These are phyloP conservation scores for Aureobasidium sp. DNA, from an alignment of 2,329 filamentous ascomycete genomes.

Conservation along the genomic window DNA sequence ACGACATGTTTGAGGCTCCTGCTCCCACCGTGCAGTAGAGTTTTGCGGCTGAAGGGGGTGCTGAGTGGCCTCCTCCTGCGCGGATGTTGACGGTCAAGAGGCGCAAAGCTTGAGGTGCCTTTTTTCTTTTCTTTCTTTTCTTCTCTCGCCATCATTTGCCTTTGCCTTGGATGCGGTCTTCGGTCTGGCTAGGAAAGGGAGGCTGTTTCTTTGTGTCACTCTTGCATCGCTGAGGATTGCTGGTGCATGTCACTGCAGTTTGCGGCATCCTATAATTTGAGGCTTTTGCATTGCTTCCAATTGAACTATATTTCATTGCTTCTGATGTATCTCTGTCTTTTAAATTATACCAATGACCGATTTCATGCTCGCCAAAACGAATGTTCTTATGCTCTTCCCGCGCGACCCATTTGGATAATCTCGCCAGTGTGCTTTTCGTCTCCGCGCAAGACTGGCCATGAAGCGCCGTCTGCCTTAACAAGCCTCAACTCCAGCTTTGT, in stretches of 20 bases:
- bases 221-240: background rate
- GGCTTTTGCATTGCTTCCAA: background rate
- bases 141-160: background rate
- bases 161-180: background rate
- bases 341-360: background rate
- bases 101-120: background rate
- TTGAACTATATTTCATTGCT: background rate
- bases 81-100: background rate
- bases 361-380: background rate
- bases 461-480: constrained; percentile 63
- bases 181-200: background rate
- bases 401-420: constrained; percentile 83
- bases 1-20: constrained; percentile 35
- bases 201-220: background rate
- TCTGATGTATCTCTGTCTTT: background rate
- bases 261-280: background rate
- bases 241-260: background rate
- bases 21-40: constrained; percentile 7
- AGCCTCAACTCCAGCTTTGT: constrained; percentile 82
- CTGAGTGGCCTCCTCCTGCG: background rate
- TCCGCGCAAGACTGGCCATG: constrained; percentile 78
- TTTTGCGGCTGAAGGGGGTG: background rate
- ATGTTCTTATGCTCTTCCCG: constrained; percentile 46
- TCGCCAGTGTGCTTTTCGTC: constrained; percentile 68
- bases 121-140: background rate